phyloP scores from a whole-genome alignment of 2,329 filamentous ascomycete genomes.

The Cercospora sesami region DNA sequence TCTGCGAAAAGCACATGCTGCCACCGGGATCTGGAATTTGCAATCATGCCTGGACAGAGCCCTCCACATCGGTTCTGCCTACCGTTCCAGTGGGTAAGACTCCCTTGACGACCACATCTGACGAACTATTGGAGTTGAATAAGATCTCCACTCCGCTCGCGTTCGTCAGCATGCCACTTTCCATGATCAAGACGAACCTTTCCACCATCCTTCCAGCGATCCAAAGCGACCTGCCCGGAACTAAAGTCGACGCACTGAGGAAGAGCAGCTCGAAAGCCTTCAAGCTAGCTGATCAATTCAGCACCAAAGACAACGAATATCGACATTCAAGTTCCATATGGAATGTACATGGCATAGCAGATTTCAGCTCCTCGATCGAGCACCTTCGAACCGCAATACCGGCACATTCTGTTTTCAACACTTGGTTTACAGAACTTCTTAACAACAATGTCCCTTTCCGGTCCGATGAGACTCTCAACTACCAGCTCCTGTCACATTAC shows the following conservation, averaged over 20 bases:
- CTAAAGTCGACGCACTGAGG: neutral
- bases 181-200: conserved; percentile 14
- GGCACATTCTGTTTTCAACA: neutral
- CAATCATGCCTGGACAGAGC: conserved; percentile 6
- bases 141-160: conserved; percentile 13
- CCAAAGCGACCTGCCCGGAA: neutral
- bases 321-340: conserved; percentile 1
- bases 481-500: conserved; percentile 8
- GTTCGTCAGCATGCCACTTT: conserved; percentile 18
- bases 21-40: neutral
- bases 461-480: conserved; percentile 2
- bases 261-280: neutral
- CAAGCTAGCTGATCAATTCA: conserved; percentile 13
- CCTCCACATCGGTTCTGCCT: neutral
- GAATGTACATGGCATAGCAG: conserved; percentile 7
- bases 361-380: conserved; percentile 2
- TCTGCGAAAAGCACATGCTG: neutral
- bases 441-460: conserved; percentile 4
- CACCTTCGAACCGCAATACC: neutral
- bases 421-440: neutral
- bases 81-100: neutral
- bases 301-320: conserved; percentile 8
- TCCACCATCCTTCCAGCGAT: conserved; percentile 4
- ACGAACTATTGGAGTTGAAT: conserved; percentile 14
- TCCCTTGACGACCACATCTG: conserved; percentile 9